Conservation (phyloP, 1,284 basidiomycete genomes). For the Moniliophthora roreri region DNA sequence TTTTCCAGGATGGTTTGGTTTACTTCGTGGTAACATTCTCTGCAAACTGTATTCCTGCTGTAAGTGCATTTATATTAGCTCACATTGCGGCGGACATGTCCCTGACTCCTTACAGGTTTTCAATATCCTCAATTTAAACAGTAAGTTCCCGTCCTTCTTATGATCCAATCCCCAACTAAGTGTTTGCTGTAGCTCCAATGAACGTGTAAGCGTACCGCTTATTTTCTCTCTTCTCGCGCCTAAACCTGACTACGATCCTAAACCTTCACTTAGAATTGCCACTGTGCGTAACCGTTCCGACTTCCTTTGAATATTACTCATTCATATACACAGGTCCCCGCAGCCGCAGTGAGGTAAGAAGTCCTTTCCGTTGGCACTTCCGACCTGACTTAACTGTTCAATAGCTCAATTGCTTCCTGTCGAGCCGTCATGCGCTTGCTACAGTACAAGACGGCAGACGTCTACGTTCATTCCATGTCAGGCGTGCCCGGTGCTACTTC, state of each 20-base stretch:
- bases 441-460: conserved; percentile 46
- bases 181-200: conserved; percentile 48
- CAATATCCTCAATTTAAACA: conserved; percentile 57
- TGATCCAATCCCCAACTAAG: conserved; percentile 1
- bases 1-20: conserved; percentile 71
- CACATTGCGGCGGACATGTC: too few species aligned
- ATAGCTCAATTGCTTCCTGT: conserved; percentile 62
- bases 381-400: not conserved
- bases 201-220: too few species aligned
- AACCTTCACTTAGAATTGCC: conserved; percentile 25
- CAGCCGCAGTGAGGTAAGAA: conserved; percentile 61
- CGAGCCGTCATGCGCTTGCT: conserved; percentile 63
- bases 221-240: conserved; percentile 21
- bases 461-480: conserved; percentile 48
- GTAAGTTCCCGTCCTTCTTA: conserved; percentile 36
- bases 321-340: conserved; percentile 48
- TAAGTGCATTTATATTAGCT: too few species aligned
- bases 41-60: conserved; percentile 67
- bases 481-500: conserved; percentile 17
- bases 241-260: conserved; percentile 4
- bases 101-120: too few species aligned
- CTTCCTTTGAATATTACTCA: not conserved
- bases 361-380: not conserved
- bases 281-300: conserved; percentile 28
- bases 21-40: conserved; percentile 65